These are phyloP conservation scores for Cryptococcus sp. DNA, from an alignment of 1,284 basidiomycete species.

Conservation along the genomic window DNA sequence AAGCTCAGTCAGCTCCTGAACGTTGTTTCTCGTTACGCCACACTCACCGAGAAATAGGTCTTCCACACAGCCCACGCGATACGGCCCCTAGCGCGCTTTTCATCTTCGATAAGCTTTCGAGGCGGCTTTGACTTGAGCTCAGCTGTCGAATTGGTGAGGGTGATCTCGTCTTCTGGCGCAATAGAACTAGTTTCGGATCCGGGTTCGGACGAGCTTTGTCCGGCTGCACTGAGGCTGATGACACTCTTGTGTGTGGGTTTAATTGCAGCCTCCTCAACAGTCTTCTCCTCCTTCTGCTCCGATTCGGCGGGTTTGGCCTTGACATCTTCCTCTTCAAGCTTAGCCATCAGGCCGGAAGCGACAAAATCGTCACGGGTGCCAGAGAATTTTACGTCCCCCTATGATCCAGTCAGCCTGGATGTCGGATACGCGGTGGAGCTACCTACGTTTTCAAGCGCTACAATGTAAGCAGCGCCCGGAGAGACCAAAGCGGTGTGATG, in stretches of 20 bases:
- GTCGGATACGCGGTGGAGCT: background rate
- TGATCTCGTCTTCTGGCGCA: conserved; percentile 40
- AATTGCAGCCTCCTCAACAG: conserved; percentile 36
- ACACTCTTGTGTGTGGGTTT: conserved; percentile 46
- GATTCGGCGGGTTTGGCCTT: conserved; percentile 54
- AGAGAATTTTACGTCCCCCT: conserved; percentile 69
- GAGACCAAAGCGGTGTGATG: conserved; percentile 63
- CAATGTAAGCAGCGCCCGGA: conserved; percentile 46
- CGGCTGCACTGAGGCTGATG: conserved; percentile 33
- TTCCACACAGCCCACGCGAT: conserved; percentile 78
- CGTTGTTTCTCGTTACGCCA: background rate
- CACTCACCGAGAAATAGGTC: conserved; percentile 68
- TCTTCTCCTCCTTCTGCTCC: conserved; percentile 54
- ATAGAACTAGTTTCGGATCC: conserved; percentile 47
- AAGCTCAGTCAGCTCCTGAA: background rate
- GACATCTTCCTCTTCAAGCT: conserved; percentile 63
- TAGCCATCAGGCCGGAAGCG: conserved; percentile 64
- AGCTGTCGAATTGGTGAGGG: conserved; percentile 28
- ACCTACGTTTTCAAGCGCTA: conserved; percentile 75
- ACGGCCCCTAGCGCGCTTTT: conserved; percentile 78
- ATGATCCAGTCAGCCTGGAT: conserved; percentile 2
- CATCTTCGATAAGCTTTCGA: conserved; percentile 86
- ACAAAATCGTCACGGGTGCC: conserved; percentile 71
- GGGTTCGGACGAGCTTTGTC: conserved; percentile 25
- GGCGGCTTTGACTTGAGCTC: conserved; percentile 60